Evolutionary conservation across 23 red algal species (phyloP), one percentile per base, ranked within the genome.

Genomic region (Agarophyton chilense): DNA sequence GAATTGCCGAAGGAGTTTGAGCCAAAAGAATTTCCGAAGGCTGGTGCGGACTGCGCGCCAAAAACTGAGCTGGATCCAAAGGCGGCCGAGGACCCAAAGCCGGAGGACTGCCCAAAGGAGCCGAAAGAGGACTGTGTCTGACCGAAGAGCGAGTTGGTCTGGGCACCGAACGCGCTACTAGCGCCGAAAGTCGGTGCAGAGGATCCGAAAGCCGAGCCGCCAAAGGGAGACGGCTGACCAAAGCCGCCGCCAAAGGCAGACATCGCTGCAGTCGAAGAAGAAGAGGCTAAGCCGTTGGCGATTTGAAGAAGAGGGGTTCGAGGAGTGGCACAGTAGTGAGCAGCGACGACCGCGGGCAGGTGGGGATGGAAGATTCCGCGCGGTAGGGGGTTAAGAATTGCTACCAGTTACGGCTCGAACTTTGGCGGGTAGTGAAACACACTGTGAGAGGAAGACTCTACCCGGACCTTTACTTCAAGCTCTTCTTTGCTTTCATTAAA

Each of bases 91-190:
- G 81, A 52, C 9, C 88, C 88, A 46, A 91, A 91, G 61, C 40
- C 39, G 19, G 88, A 68, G 26, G 88, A 91, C 52, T 82, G 76
- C 11, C 88, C 88, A 63, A 89, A 89, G 12, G 85, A 46, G 55
- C 71, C 85, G 85, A 89, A 89, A 26, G 70, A 67, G 13, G 71
- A 78, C 16, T 46, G 51, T 17, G 85, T 60, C 38, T 56, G 52
- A 9, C 85, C 85, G 85, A 89, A 89, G 31, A 89, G 71, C 47
- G 67, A 43, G 49, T 63, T 70, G 40, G 44, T 39, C 52, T 61
- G 52, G 21, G 85, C 71, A 39, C 85, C 85, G 57, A 89, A 89
- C 10, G 55, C 71, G 42, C 66, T 60, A 19, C 45, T 61, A 19
- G 36, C 40, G 32, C 70, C 85, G 71, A 77, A 77, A 14, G 64